Evolutionary conservation across 164 flowering plant species (phyloP), one percentile per base, ranked within the genome.

Genomic region (Chimonanthus praecox): DNA sequence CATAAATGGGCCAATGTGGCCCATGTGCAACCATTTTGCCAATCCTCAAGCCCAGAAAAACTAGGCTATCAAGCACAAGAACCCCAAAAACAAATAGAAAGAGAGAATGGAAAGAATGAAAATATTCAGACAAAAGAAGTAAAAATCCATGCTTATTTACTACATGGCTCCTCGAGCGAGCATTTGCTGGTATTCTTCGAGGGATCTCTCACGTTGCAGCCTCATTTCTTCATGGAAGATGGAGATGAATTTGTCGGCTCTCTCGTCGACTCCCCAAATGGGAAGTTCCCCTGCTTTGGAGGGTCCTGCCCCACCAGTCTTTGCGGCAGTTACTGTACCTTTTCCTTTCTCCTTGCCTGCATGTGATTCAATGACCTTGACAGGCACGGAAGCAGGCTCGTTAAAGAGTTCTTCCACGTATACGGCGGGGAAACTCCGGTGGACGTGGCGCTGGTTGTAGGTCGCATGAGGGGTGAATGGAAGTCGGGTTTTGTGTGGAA

Each of bases 191-290:
- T 49, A 81, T 21, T 81, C 81, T 18, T 58, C 75, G 2, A 73
- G 33, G n/a, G 81, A 81, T 69, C 47, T 69, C 72, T 82, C 47
- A 68, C 78, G 77, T 70, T 82, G 86, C 54, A 71, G 78, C 70
- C 71, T 79, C 92, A 89, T 84, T 67, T 89, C 93, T 58, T 87
- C 88, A 48, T 88, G 72, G 67, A 91, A 88, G 61, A 76, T 82
- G 0, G 82, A 49, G 44, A 92, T 91, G 78, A 92, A 92, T 70
- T 85, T 84, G 72, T 89, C 96, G 0, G 93, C 98, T 78, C 90
- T 86, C 49, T 82, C 86, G 49, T 92, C 88, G 11, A 92, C 88
- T 20, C 86, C 88, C 46, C 78, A 75, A 83, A 81, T 75, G 60
- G 60, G 60, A 13, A 54, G n/a, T 9, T 54, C 16, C 60, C 11